These are phyloP conservation scores for Verbascum thapsus DNA, from an alignment of 257 asterid genomes.

Conservation along the genomic window DNA sequence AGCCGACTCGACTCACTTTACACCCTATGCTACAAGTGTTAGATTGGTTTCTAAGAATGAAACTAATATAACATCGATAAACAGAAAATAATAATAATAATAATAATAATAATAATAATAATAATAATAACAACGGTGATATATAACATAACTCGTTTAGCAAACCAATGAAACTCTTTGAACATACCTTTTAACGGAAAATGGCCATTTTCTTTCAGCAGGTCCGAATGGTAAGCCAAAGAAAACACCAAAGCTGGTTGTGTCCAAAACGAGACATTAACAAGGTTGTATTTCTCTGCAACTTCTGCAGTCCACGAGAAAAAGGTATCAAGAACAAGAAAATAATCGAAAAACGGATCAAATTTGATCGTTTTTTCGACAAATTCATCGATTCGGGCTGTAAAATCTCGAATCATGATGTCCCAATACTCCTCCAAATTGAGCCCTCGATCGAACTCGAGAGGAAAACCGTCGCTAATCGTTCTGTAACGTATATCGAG, in stretches of 20 bases:
- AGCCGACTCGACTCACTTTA: too few species aligned
- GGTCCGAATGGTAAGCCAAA: conserved; percentile 35
- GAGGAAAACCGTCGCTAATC: conserved; percentile 47
- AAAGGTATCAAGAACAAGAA: conserved; percentile 39
- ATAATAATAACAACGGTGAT: too few species aligned
- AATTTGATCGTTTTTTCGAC: conserved; percentile 22
- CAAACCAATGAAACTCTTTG: too few species aligned
- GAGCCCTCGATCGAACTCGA: conserved; percentile 32
- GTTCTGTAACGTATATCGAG: conserved; percentile 55
- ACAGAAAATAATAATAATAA: too few species aligned
- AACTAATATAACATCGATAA: too few species aligned
- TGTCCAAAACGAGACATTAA: conserved; percentile 36
- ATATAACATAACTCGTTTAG: too few species aligned
- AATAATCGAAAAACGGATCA: conserved; percentile 21
- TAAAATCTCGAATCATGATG: conserved; percentile 20
- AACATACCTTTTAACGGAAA: conserved; percentile 33
- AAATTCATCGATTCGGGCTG: conserved; percentile 32
- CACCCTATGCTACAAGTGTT: too few species aligned
- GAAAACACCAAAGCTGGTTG: conserved; percentile 35
- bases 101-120: too few species aligned
- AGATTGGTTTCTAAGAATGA: too few species aligned
- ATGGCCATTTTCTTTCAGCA: conserved; percentile 35
- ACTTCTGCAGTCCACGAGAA: conserved; percentile 27
- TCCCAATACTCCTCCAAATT: background rate
- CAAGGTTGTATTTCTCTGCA: conserved; percentile 37